Evolutionary conservation across 345 rosid genomes (phyloP).

Genomic region (Syzygium grande): DNA sequence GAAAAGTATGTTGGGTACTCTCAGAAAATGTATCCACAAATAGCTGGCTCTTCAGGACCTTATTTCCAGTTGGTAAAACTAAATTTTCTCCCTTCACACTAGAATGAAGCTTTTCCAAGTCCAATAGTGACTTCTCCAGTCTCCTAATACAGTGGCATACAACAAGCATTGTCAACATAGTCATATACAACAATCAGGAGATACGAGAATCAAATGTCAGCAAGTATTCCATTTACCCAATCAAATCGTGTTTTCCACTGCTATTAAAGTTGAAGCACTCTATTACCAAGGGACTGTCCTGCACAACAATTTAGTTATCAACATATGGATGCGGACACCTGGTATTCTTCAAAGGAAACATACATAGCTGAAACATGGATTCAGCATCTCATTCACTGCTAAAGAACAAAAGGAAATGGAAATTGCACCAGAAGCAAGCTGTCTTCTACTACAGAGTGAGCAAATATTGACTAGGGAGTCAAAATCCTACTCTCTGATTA

Average conservation of each 20-base stretch:
- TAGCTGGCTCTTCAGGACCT: slow-evolving; percentile 67
- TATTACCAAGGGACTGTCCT: slow-evolving; percentile 55
- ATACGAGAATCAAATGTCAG: slow-evolving; percentile 1
- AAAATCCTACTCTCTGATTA: neutral
- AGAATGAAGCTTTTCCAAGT: slow-evolving; percentile 58
- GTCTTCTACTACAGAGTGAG: neutral
- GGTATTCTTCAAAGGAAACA: neutral
- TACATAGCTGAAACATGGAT: neutral
- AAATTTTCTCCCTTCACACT: slow-evolving; percentile 45
- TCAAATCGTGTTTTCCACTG: slow-evolving; percentile 61
- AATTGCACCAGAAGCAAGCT: neutral
- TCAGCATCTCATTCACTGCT: neutral
- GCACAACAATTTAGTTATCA: slow-evolving; percentile 1
- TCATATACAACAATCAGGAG: neutral
- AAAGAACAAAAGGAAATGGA: neutral
- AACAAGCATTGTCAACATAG: slow-evolving; percentile 9
- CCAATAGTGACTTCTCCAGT: slow-evolving; percentile 65
- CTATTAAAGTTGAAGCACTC: slow-evolving; percentile 64
- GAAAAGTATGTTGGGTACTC: slow-evolving; percentile 58
- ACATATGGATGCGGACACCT: neutral
- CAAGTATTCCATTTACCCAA: slow-evolving; percentile 39
- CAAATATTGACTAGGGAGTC: neutral
- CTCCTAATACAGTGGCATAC: slow-evolving; percentile 40
- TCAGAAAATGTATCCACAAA: slow-evolving; percentile 67
- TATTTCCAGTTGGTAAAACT: slow-evolving; percentile 54